Percentiles rank a stretch among this genome's conserved stretches.
These are phyloP conservation scores for Phytophthora constricta DNA, from an alignment of 352 stramenopile genomes.

Conservation along the genomic window DNA sequence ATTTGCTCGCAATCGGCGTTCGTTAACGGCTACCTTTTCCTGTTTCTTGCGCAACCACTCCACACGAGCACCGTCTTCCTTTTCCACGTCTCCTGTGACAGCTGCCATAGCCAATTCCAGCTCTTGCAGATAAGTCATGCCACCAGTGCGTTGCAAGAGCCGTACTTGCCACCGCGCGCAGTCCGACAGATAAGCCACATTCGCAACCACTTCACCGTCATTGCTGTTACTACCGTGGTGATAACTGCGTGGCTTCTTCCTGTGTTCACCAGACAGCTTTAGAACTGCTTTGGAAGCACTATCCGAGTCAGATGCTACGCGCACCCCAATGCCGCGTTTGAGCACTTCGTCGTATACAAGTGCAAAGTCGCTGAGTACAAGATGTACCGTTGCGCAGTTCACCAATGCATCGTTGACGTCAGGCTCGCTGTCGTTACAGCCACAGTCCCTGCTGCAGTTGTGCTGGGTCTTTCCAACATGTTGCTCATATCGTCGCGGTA, in stretches of 20 bases:
- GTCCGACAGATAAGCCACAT: slow-evolving; percentile 12
- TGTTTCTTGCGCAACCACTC: slow-evolving; percentile 57
- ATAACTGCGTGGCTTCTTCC: slow-evolving; percentile 10
- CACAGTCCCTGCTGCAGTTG: neutral
- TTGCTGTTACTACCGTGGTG: slow-evolving; percentile 1
- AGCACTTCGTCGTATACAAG: slow-evolving; percentile 39
- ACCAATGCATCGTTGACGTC: slow-evolving; percentile 42
- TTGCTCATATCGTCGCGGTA: slow-evolving; percentile 13
- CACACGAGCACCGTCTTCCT: slow-evolving; percentile 37
- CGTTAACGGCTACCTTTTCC: slow-evolving; percentile 34
- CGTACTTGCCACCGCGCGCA: slow-evolving; percentile 61
- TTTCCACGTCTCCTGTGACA: slow-evolving; percentile 20
- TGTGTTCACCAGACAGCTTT: neutral
- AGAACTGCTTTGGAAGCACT: slow-evolving; percentile 6
- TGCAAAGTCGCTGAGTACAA: slow-evolving; percentile 48
- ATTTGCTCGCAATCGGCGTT: slow-evolving; percentile 35
- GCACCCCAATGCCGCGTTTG: slow-evolving; percentile 38
- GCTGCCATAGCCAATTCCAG: slow-evolving; percentile 29
- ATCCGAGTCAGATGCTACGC: slow-evolving; percentile 10
- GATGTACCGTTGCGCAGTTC: slow-evolving; percentile 46
- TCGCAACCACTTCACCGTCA: neutral
- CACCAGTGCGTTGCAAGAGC: slow-evolving; percentile 43
- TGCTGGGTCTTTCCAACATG: neutral
- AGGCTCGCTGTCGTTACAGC: slow-evolving; percentile 1
- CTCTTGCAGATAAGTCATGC: slow-evolving; percentile 28